Base-by-base conservation (phyloP, 805 yeast genomes). In the Wickerhamiella alocasiicola region DNA sequence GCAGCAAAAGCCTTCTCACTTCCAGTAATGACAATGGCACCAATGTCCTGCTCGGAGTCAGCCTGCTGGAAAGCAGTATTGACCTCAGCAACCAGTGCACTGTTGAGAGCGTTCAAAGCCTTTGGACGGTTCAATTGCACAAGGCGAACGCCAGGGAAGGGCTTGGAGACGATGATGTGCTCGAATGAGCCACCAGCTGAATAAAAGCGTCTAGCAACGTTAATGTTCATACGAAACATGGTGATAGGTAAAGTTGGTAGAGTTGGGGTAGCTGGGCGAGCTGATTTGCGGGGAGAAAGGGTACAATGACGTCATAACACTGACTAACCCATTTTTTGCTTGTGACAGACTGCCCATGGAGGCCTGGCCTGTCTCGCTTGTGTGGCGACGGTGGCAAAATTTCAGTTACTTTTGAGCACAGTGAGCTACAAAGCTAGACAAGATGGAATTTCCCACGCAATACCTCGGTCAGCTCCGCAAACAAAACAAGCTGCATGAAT, bases 11-110 rank as follows among this genome's bases (percentile, higher is more conserved):
- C 74, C 44, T 52, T 55, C 42, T 61, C 61, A 30, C 54, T 53
- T 1, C 75, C 75, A 9, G 74, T 68, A 25, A 70, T 42, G 11
- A 70, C 70, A 30, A 66, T 65, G 5, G 73, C 71, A 2, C 71
- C 71, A 44, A 65, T 53, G 23, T 52, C 51, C 17, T 48, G 46
- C 44, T 61, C 71, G 16, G 52, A 41, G 29, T 64, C 66, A 4
- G 66, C 65, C 16, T 51, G 55, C 19, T 18, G 34, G 35, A 66
- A 49, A 9, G 67, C 69, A 16, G 50, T 53, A 52, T 61, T 57
- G 27, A 66, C 52, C 44, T 66, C 71, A 17, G 34, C 29, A 45
- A 66, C 56, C 25, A 66, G 45, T 3, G 60, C 58, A 15, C 55
- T 52, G 52, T 55, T 58, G 41, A 66, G 52, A 13, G 71, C 68